A percentile compares a stretch with the other conserved stretches of the same genome.
These are phyloP conservation scores for Berkeleyomyces basicola DNA, from an alignment of 2,329 filamentous ascomycete species.

Conservation along the genomic window DNA sequence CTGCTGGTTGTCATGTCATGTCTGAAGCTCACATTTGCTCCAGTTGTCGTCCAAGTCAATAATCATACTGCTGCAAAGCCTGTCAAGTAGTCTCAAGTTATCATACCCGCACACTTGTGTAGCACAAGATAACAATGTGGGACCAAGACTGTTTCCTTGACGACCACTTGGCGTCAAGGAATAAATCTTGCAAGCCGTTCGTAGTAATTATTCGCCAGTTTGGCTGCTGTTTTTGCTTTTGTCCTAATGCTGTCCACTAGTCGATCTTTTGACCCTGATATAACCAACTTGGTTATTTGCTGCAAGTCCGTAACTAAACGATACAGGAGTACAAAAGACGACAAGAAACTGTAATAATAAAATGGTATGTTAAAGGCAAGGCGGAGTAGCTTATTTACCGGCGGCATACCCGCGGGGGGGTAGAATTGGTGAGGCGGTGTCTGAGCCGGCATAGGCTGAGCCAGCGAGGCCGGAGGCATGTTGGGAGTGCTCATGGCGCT, in stretches of 20 bases:
- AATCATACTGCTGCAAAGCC: neutral
- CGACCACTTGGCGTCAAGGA: neutral
- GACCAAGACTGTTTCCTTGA: neutral
- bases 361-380: neutral
- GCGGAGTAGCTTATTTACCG: slow-evolving; percentile 13
- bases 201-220: neutral
- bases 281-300: neutral
- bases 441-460: slow-evolving; percentile 43
- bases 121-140: neutral
- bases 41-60: neutral
- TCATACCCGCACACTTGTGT: neutral
- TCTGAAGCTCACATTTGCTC: neutral
- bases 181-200: neutral
- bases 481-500: slow-evolving; percentile 54
- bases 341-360: neutral
- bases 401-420: slow-evolving; percentile 10
- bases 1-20: neutral
- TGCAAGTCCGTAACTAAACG: neutral
- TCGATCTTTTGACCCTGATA: neutral
- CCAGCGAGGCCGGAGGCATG: slow-evolving; percentile 43
- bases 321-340: neutral
- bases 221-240: neutral
- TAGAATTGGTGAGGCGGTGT: slow-evolving; percentile 40
- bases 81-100: neutral
- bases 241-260: neutral